phyloP scores from a whole-genome alignment of 768 basidiomycete species.

The Russula earlei region DNA sequence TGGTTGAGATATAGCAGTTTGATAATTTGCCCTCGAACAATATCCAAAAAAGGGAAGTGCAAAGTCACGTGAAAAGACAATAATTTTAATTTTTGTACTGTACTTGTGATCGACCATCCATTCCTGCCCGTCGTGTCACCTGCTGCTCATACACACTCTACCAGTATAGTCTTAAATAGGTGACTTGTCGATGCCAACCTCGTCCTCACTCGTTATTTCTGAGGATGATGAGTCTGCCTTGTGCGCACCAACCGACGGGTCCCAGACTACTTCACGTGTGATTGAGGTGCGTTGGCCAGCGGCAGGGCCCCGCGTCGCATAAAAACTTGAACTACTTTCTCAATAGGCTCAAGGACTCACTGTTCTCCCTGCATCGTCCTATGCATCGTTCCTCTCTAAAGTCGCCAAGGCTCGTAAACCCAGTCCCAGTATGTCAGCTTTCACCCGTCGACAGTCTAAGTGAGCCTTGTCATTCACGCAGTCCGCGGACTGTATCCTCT shows the following conservation, averaged over 20 bases:
- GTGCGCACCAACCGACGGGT: background rate
- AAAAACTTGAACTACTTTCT: no score
- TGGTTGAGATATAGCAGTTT: no score
- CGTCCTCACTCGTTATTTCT: background rate
- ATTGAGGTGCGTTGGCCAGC: background rate
- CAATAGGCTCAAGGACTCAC: background rate
- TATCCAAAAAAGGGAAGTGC: no score
- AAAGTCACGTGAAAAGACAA: no score
- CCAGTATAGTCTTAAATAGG: no score
- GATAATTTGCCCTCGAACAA: no score
- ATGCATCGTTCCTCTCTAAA: slow-evolving; percentile 51
- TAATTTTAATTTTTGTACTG: no score
- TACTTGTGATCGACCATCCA: no score
- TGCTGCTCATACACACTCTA: no score
- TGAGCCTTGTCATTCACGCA: slow-evolving; percentile 18
- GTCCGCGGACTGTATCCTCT: slow-evolving; percentile 64
- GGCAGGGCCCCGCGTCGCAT: background rate
- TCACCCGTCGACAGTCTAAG: background rate
- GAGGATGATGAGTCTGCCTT: background rate
- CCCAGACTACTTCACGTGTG: background rate
- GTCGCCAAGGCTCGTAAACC: slow-evolving; percentile 52
- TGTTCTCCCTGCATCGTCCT: slow-evolving; percentile 43
- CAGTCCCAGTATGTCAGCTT: slow-evolving; percentile 37
- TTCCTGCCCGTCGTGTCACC: no score
- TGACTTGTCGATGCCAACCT: background rate